Evolutionary conservation across 768 basidiomycete species (phyloP).

Genomic region (Filobasidium floriforme): DNA sequence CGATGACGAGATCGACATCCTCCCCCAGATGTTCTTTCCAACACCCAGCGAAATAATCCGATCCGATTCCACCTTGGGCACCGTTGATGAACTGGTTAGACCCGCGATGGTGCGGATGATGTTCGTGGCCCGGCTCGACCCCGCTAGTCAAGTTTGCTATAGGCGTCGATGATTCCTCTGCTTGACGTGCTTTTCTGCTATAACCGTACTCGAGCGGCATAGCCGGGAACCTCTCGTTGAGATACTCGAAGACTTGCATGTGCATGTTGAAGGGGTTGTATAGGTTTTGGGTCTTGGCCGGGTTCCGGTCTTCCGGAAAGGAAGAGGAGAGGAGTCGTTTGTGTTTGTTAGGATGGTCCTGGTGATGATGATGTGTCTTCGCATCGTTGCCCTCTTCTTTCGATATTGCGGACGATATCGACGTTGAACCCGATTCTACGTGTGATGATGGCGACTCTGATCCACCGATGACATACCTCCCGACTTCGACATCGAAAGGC

Average conservation of each 20-base stretch:
- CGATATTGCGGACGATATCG: background rate
- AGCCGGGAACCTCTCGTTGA: slow-evolving; percentile 34
- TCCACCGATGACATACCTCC: background rate
- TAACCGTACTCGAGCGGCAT: background rate
- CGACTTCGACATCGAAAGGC: background rate
- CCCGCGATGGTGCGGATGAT: background rate
- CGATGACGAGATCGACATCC: slow-evolving; percentile 40
- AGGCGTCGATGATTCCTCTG: background rate
- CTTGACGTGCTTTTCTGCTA: background rate
- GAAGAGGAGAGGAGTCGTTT: background rate
- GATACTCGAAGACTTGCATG: slow-evolving; percentile 35
- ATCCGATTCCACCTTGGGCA: slow-evolving; percentile 37
- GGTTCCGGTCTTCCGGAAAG: background rate
- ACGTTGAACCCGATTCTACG: background rate
- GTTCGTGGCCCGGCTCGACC: background rate
- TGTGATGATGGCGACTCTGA: background rate
- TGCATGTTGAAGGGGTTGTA: slow-evolving; percentile 41
- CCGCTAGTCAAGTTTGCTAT: background rate
- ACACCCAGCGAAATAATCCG: slow-evolving; percentile 40
- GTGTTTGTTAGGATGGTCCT: background rate
- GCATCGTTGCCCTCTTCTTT: background rate
- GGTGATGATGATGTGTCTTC: background rate
- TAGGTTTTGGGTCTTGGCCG: slow-evolving; percentile 6
- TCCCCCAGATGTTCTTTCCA: slow-evolving; percentile 41
- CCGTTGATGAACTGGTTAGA: slow-evolving; percentile 31